phyloP scores from a whole-genome alignment of 2,329 filamentous ascomycete species.

The Sporothrix pseudoabietina region DNA sequence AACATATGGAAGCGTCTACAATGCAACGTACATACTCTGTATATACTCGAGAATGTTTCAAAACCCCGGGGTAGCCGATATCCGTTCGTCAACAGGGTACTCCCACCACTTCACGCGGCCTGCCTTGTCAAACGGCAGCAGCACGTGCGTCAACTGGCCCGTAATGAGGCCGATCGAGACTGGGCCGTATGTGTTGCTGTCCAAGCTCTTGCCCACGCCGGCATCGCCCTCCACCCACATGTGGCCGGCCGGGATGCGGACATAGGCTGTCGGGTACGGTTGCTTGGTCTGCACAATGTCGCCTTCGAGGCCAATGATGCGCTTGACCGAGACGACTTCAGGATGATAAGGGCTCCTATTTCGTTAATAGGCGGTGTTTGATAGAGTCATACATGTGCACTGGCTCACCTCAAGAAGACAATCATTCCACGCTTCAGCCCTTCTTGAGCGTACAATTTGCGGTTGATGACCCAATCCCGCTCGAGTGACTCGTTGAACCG shows the following conservation, averaged over 20 bases:
- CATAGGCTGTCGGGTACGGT: slow-evolving; percentile 58
- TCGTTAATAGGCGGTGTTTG: neutral
- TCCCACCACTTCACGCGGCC: slow-evolving; percentile 62
- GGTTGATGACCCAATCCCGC: slow-evolving; percentile 60
- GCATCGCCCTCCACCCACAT: slow-evolving; percentile 96
- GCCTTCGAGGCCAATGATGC: slow-evolving; percentile 78
- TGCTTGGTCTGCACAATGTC: slow-evolving; percentile 70
- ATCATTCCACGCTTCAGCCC: slow-evolving; percentile 71
- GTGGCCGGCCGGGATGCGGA: slow-evolving; percentile 77
- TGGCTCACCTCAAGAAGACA: slow-evolving; percentile 65
- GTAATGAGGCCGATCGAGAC: slow-evolving; percentile 74
- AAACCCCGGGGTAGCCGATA: neutral
- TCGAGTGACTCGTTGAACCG: slow-evolving; percentile 59
- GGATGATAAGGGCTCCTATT: slow-evolving; percentile 70
- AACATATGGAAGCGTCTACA: neutral
- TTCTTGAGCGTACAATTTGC: slow-evolving; percentile 60
- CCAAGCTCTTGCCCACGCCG: slow-evolving; percentile 66
- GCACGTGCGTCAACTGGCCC: slow-evolving; percentile 70
- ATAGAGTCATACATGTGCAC: neutral
- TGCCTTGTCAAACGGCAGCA: slow-evolving; percentile 67
- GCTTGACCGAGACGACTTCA: slow-evolving; percentile 72
- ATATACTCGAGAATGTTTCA: neutral
- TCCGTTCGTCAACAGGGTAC: slow-evolving; percentile 39
- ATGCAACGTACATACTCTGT: neutral
- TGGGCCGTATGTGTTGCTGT: slow-evolving; percentile 91